phyloP scores from a whole-genome alignment of 1,284 basidiomycete genomes.

The Sanguinoderma infundibulare region DNA sequence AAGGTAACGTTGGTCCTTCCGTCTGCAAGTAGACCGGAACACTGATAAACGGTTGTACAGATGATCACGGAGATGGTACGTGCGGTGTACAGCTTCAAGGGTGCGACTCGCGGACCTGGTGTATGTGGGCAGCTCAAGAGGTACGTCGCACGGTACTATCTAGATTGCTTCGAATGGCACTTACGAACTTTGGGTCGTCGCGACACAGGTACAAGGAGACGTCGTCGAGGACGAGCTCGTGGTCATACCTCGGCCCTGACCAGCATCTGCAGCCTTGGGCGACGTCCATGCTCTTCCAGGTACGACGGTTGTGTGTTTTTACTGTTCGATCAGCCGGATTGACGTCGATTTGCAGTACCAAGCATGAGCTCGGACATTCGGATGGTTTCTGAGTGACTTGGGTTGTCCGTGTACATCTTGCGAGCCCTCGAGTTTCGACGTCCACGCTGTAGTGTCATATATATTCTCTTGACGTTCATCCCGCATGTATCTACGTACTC shows the following conservation, averaged over 20 bases:
- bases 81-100: slow-evolving; percentile 51
- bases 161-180: neutral
- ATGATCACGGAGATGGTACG: slow-evolving; percentile 52
- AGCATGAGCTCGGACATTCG: neutral
- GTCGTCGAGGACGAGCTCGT: slow-evolving; percentile 36
- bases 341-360: neutral
- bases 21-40: neutral
- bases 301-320: slow-evolving; percentile 26
- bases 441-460: too few species aligned
- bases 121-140: slow-evolving; percentile 56
- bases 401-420: too few species aligned
- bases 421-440: too few species aligned
- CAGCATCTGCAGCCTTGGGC: slow-evolving; percentile 56
- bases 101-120: slow-evolving; percentile 57
- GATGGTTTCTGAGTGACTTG: too few species aligned
- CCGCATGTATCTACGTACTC: neutral
- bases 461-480: too few species aligned
- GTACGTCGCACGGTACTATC: slow-evolving; percentile 25
- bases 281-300: slow-evolving; percentile 51
- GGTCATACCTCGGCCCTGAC: slow-evolving; percentile 50
- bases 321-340: neutral
- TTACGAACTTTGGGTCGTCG: neutral
- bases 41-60: slow-evolving; percentile 25
- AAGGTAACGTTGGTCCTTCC: slow-evolving; percentile 41
- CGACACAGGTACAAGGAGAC: slow-evolving; percentile 31